These are phyloP conservation scores for Cercospora zeina DNA, from an alignment of 2,329 filamentous ascomycete genomes.

Conservation along the genomic window DNA sequence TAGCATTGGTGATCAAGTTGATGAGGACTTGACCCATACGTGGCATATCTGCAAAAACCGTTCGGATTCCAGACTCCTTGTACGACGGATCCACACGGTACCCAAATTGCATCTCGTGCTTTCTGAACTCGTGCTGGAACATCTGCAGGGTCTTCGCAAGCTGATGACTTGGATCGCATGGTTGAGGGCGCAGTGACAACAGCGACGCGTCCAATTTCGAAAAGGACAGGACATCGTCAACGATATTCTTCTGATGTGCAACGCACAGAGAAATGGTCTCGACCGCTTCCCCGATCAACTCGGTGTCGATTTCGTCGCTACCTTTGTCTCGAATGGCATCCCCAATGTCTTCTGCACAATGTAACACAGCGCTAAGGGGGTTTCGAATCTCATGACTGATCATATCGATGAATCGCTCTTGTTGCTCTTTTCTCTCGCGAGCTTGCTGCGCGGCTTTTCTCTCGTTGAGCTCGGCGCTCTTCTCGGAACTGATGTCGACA, in stretches of 20 bases:
- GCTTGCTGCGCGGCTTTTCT: slow-evolving; percentile 48
- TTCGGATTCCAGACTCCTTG: slow-evolving; percentile 26
- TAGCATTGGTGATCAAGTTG: slow-evolving; percentile 36
- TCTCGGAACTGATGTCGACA: slow-evolving; percentile 51
- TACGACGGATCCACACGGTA: slow-evolving; percentile 36
- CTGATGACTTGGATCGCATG: slow-evolving; percentile 33
- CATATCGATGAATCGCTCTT: slow-evolving; percentile 52
- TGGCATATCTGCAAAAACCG: slow-evolving; percentile 36
- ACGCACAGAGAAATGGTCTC: slow-evolving; percentile 48
- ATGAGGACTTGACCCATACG: slow-evolving; percentile 34
- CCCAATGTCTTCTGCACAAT: slow-evolving; percentile 48
- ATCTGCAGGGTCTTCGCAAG: slow-evolving; percentile 39
- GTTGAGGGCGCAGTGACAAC: slow-evolving; percentile 35
- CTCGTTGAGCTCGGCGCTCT: slow-evolving; percentile 46
- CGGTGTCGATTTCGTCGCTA: slow-evolving; percentile 25
- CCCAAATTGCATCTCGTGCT: slow-evolving; percentile 35
- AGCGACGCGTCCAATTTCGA: slow-evolving; percentile 41
- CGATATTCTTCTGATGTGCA: slow-evolving; percentile 46
- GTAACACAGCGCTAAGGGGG: slow-evolving; percentile 43
- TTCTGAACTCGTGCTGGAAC: slow-evolving; percentile 41
- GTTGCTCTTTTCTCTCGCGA: slow-evolving; percentile 48
- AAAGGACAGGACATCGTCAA: slow-evolving; percentile 45
- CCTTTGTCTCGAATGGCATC: slow-evolving; percentile 30
- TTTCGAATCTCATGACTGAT: slow-evolving; percentile 45
- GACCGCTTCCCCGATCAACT: slow-evolving; percentile 33